Evolutionary conservation across 306 rosid genomes (phyloP).

Genomic region (Purshia tridentata): DNA sequence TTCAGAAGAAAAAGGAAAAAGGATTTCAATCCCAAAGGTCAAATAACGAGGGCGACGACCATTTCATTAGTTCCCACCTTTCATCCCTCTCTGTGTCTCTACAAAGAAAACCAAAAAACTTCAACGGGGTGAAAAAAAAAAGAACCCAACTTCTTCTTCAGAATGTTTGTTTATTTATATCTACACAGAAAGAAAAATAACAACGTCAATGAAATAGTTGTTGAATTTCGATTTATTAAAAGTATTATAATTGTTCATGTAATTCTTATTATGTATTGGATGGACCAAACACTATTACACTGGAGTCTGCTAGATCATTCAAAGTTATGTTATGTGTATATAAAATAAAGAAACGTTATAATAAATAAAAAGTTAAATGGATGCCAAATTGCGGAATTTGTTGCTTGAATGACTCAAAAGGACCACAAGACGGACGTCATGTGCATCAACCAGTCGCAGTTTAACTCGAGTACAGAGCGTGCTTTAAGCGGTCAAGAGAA

Average conservation of each 20-base stretch:
- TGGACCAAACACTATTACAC: too few species aligned
- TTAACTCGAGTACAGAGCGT: neutral
- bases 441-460: neutral
- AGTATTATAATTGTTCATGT: too few species aligned
- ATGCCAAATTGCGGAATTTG: conserved; percentile 12
- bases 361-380: too few species aligned
- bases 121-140: conserved; percentile 14
- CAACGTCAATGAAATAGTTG: too few species aligned
- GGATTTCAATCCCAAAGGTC: conserved; percentile 23
- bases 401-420: conserved; percentile 30
- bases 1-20: neutral
- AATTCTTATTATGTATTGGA: too few species aligned
- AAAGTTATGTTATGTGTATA: too few species aligned
- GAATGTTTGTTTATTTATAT: too few species aligned
- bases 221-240: too few species aligned
- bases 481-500: too few species aligned
- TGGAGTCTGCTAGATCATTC: too few species aligned
- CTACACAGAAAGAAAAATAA: neutral
- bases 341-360: too few species aligned
- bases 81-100: neutral
- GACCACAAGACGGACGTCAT: neutral
- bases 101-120: conserved; percentile 8
- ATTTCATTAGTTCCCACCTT: conserved; percentile 19
- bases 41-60: conserved; percentile 39
- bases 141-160: conserved; percentile 1